These are phyloP conservation scores for Aurifilum marmelostoma DNA, from an alignment of 2,329 filamentous ascomycete genomes.

Conservation along the genomic window DNA sequence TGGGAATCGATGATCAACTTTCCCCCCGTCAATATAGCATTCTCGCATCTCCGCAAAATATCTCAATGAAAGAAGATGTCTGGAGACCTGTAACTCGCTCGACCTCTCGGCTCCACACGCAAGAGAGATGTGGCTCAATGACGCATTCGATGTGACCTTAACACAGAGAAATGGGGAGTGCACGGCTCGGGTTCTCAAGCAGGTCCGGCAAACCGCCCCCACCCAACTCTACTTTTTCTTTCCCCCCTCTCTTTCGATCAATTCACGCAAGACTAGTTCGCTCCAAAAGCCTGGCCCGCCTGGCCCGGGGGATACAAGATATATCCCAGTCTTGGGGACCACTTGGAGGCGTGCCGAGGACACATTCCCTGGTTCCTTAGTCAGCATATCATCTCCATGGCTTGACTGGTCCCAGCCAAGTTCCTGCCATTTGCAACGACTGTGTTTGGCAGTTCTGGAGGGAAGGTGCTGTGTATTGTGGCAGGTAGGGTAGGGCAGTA, in stretches of 20 bases:
- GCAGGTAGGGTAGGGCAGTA: neutral
- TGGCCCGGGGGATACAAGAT: neutral
- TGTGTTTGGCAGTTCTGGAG: neutral
- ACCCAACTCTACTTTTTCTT: neutral
- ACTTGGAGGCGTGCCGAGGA: neutral
- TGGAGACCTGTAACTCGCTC: conserved; percentile 20
- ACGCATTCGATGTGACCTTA: conserved; percentile 19
- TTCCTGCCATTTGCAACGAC: neutral
- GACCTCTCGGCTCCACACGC: conserved; percentile 9
- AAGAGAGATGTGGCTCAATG: conserved; percentile 20
- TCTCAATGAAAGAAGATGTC: neutral
- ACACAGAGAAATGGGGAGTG: neutral
- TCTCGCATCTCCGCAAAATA: neutral
- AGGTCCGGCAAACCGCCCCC: neutral
- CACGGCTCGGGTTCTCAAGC: conserved; percentile 8
- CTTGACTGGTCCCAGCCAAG: neutral
- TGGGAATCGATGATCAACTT: neutral
- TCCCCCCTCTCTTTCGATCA: neutral
- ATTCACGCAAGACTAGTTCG: neutral
- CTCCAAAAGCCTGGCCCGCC: neutral
- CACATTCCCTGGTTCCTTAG: neutral
- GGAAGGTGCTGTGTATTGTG: neutral
- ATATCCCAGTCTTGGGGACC: neutral
- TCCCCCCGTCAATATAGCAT: no score
- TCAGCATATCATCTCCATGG: neutral